Conservation (phyloP, 495 filamentous ascomycete species). For the Neurospora terricola region DNA sequence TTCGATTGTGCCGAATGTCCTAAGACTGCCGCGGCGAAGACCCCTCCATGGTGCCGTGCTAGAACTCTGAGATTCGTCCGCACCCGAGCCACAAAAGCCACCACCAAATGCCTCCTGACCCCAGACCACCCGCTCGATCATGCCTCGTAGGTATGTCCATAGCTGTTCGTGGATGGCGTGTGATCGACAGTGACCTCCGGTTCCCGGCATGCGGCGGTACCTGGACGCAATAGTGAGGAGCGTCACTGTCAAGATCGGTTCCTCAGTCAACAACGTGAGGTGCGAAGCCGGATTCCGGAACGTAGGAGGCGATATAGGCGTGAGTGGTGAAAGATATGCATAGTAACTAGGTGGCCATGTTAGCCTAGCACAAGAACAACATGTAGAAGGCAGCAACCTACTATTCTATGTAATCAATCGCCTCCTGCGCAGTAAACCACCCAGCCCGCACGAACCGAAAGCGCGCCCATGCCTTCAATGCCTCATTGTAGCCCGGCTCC, state of each 20-base stretch:
- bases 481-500: constrained; percentile 50
- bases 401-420: constrained; percentile 88
- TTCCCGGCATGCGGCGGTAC: constrained; percentile 67
- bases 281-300: constrained; percentile 68
- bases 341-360: constrained; percentile 57
- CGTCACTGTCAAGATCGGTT: constrained; percentile 84
- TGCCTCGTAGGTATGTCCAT: constrained; percentile 88
- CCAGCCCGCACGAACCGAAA: constrained; percentile 89
- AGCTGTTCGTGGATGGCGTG: constrained; percentile 90
- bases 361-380: background rate
- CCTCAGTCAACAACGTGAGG: constrained; percentile 67
- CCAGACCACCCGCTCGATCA: constrained; percentile 91
- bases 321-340: constrained; percentile 76
- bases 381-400: constrained; percentile 28
- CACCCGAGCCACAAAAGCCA: constrained; percentile 71
- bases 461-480: constrained; percentile 76
- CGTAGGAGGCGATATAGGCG: constrained; percentile 80
- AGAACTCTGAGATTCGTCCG: constrained; percentile 52
- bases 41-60: constrained; percentile 50
- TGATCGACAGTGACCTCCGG: constrained; percentile 72
- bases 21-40: constrained; percentile 62
- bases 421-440: constrained; percentile 92
- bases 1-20: constrained; percentile 89
- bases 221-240: constrained; percentile 84
- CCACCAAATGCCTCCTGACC: constrained; percentile 91